Percentiles rank a stretch among this genome's conserved stretches.
These are phyloP conservation scores for Aspergillus nomiae DNA, from an alignment of 2,329 filamentous ascomycete genomes.

Conservation along the genomic window DNA sequence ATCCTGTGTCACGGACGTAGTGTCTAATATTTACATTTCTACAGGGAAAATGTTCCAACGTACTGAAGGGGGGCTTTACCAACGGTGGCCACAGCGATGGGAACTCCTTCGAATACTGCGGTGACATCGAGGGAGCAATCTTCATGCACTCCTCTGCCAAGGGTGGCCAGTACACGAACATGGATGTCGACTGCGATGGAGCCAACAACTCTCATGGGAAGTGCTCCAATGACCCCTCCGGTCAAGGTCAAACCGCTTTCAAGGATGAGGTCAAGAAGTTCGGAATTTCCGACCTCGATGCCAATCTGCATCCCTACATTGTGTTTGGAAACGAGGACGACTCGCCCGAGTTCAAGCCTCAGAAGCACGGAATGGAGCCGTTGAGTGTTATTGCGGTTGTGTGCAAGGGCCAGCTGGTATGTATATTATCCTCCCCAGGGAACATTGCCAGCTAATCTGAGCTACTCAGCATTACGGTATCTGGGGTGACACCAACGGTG, in stretches of 20 bases:
- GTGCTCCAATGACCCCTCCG: conserved; percentile 49
- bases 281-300: conserved; percentile 50
- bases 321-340: conserved; percentile 54
- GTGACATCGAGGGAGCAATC: conserved; percentile 51
- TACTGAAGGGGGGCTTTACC: conserved; percentile 22
- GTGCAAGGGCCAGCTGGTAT: conserved; percentile 52
- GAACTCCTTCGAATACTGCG: conserved; percentile 46
- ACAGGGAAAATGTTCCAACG: conserved; percentile 20
- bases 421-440: background rate
- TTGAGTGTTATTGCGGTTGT: conserved; percentile 60
- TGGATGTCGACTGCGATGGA: conserved; percentile 64
- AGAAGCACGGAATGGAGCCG: conserved; percentile 49
- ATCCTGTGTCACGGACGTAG: background rate
- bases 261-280: conserved; percentile 42
- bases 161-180: conserved; percentile 48
- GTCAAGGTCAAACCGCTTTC: conserved; percentile 51
- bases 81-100: conserved; percentile 17
- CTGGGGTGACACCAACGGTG: conserved; percentile 65
- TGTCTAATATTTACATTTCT: background rate
- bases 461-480: conserved; percentile 55
- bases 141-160: conserved; percentile 52
- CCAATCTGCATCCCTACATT: conserved; percentile 56
- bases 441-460: background rate
- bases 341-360: conserved; percentile 41
- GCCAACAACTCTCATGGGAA: conserved; percentile 47